These are phyloP conservation scores for Cryptococcus floricola DNA, from an alignment of 1,284 basidiomycete genomes.

Conservation along the genomic window DNA sequence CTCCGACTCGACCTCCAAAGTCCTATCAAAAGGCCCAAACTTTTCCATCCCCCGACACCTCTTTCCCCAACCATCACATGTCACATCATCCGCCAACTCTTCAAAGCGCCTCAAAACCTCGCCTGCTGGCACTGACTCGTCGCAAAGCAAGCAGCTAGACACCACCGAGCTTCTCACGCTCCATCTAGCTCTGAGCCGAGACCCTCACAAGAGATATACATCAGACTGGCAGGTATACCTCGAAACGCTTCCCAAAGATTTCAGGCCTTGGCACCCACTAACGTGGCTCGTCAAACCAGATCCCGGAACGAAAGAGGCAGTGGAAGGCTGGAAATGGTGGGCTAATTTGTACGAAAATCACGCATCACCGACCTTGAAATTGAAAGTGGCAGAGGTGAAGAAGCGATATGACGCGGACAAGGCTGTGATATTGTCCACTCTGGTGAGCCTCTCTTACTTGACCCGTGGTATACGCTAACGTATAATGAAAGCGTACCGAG, in stretches of 20 bases:
- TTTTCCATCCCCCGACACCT: constrained; percentile 33
- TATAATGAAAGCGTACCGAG: constrained; percentile 15
- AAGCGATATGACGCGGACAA: constrained; percentile 62
- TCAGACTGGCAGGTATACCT: constrained; percentile 67
- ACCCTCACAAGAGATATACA: constrained; percentile 52
- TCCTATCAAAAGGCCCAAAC: neutral
- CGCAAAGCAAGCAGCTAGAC: constrained; percentile 48
- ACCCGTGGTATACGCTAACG: neutral
- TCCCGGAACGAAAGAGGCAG: neutral
- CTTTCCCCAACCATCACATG: constrained; percentile 23
- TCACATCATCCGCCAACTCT: neutral
- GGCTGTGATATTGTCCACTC: constrained; percentile 47
- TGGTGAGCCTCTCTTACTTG: constrained; percentile 22
- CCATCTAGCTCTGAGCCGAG: constrained; percentile 56
- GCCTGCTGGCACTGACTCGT: neutral
- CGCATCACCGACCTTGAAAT: constrained; percentile 56
- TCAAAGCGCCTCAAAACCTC: constrained; percentile 7
- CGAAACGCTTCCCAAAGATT: constrained; percentile 63
- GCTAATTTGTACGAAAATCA: constrained; percentile 16
- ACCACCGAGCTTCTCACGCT: constrained; percentile 58
- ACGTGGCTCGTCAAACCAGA: constrained; percentile 58
- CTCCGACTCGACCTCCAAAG: neutral
- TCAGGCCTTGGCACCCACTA: constrained; percentile 66
- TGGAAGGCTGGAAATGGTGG: constrained; percentile 23
- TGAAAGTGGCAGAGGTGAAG: constrained; percentile 54